Evolutionary conservation across 2,329 filamentous ascomycete species (phyloP), one percentile per base, ranked within the genome.

Genomic region (Hymenotorrendiella dingleyae): DNA sequence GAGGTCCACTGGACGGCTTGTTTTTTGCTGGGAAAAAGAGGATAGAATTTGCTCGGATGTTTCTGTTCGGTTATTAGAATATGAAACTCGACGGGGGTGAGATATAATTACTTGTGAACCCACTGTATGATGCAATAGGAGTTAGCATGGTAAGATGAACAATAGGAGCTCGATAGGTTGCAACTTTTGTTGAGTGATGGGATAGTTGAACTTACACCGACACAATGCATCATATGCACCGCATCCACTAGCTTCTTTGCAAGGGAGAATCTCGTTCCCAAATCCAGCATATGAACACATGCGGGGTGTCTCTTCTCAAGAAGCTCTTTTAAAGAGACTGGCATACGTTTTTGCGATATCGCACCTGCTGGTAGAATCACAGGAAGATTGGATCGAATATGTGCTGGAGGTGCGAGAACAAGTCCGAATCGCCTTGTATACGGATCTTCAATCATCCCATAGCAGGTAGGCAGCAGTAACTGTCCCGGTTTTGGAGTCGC

Each of bases 181-280:
- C n/a, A n/a, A n/a, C n/a, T n/a, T n/a, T n/a, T n/a, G n/a, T n/a
- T n/a, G n/a, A n/a, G n/a, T n/a, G n/a, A n/a, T n/a, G n/a, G n/a
- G n/a, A n/a, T n/a, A 12, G 4, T 20, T 21, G 30, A 16, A 21
- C 40, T 35, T 35, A 42, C 40, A 53, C 72, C 71, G 30, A 74
- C 68, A 4, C 68, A 70, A 54, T 74, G 71, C 36, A 74, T 67
- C 36, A 68, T 69, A 60, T 67, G 68, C 6, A 71, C 56, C n/a
- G 69, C 65, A 34, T 68, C 63, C 23, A 67, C 64, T 16, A 73
- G 60, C 6, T 61, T 68, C 36, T 62, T 58, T 2, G 69, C 70
- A 2, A 72, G 62, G 8, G 46, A 50, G 36, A 72, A 62, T n/a
- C 69, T 60, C 38, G 65, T 63, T 38, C 67, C 62, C 11, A 71